Base-by-base conservation (phyloP, 1,284 basidiomycete genomes). In the Earliella scabrosa region DNA sequence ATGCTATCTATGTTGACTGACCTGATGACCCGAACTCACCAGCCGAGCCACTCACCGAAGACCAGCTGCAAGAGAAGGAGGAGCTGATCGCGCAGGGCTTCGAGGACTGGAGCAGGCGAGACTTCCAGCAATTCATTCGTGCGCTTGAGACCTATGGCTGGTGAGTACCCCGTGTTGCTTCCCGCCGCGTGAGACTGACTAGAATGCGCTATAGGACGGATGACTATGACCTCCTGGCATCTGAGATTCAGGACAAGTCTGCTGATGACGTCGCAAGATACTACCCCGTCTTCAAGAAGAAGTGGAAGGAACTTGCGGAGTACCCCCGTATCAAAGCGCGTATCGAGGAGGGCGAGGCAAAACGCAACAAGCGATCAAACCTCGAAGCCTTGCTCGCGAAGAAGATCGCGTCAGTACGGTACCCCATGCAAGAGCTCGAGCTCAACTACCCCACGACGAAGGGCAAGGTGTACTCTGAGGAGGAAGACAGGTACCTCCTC, bases 401-500 rank as follows among this genome's bases (percentile, higher is more conserved):
- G 68, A 97, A 97, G 73, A 91, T 98, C 67, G 78, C 79, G 29
- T 88, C 88, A 4, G 90, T 93, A 61, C 80, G 81, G 34, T 92
- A 90, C 73, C 95, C 96, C 0, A 93, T 97, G 88, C 95, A 97
- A 72, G 94, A 97, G 71, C 86, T 98, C 50, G 92, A 96, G 73
- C 85, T 98, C 52, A 90, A 92, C 70, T 97, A 97, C 67, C 93
- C 93, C 1, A 94, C 94, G 55, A 95, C 97, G 61, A 95, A 97
- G 73, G 94, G 95, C 54, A 98, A 98, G 69, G 89, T 93, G 3
- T 99, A 98, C 73, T 91, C 85, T 29, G 97, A 99, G 65, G 97
- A 99, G 68, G 97, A 99, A 69, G 97, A 99, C 68, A 82, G 97
- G 21, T 99, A 98, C 77, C 80, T 99, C 24, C 82, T 99, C 26